A percentile compares a stretch with the other conserved stretches of the same genome.
Evolutionary conservation across 2,329 filamentous ascomycete genomes (phyloP).

Genomic region (Penicillium sclerotigenum): DNA sequence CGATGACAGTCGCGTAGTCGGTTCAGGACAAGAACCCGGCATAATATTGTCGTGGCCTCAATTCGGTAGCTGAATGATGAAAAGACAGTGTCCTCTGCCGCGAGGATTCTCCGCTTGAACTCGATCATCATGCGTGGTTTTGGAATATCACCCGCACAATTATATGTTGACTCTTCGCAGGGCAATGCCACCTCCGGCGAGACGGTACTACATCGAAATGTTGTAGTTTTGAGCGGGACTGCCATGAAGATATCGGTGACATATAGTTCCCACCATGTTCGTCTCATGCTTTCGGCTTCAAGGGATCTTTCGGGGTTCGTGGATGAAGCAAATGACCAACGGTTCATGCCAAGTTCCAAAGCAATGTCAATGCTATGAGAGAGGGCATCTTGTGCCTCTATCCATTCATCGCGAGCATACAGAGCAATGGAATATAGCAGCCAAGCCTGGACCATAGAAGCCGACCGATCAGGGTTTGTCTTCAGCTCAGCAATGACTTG

Average conservation of each 20-base stretch:
- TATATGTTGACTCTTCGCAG: conserved; percentile 67
- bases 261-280: conserved; percentile 85
- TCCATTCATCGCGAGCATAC: conserved; percentile 34
- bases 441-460: conserved; percentile 39
- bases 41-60: conserved; percentile 72
- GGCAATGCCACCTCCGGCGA: conserved; percentile 67
- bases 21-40: conserved; percentile 60
- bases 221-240: conserved; percentile 51
- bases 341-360: conserved; percentile 71
- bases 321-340: conserved; percentile 54
- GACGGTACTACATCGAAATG: conserved; percentile 67
- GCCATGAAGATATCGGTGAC: conserved; percentile 77
- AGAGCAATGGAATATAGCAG: conserved; percentile 37
- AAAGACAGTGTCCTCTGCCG: conserved; percentile 63
- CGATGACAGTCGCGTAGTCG: conserved; percentile 40
- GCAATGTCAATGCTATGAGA: conserved; percentile 65
- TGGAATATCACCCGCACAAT: conserved; percentile 53
- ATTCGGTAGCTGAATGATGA: conserved; percentile 83
- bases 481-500: conserved; percentile 25
- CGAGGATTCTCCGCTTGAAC: conserved; percentile 63
- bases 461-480: conserved; percentile 25
- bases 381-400: conserved; percentile 46
- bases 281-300: conserved; percentile 75
- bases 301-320: conserved; percentile 50
- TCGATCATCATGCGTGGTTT: conserved; percentile 54